Evolutionary conservation across 1,139 yeast species (phyloP).

Genomic region (Blastobotrys illinoisensis): DNA sequence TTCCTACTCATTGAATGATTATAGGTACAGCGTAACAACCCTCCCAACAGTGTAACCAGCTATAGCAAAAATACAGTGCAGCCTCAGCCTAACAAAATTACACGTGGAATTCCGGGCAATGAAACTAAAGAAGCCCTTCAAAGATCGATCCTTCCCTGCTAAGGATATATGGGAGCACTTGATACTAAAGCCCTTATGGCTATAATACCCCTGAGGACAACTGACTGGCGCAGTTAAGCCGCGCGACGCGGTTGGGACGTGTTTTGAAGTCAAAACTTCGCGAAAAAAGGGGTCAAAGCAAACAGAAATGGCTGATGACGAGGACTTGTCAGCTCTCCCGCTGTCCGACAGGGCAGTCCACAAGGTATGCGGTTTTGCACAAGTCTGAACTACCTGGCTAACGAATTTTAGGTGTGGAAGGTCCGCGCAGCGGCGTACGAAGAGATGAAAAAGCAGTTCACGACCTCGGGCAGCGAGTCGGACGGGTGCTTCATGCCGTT

Average conservation of each 20-base stretch:
- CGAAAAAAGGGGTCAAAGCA: background rate
- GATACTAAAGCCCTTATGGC: too few species aligned
- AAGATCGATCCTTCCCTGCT: too few species aligned
- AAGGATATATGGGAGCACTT: too few species aligned
- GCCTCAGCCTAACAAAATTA: too few species aligned
- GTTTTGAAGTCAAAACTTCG: background rate
- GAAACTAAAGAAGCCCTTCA: too few species aligned
- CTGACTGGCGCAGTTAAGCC: background rate
- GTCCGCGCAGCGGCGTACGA: constrained; percentile 78
- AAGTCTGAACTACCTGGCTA: background rate
- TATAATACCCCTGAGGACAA: background rate
- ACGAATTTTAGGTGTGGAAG: constrained; percentile 59
- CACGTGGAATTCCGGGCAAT: too few species aligned
- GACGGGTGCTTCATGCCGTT: constrained; percentile 51
- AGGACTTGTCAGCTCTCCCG: constrained; percentile 59
- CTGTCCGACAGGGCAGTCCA: constrained; percentile 62
- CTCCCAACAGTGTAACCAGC: background rate
- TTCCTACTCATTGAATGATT: too few species aligned
- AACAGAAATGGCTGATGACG: constrained; percentile 36
- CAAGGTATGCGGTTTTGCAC: constrained; percentile 38
- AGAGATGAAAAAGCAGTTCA: constrained; percentile 52
- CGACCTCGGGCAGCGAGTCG: constrained; percentile 48
- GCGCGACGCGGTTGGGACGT: constrained; percentile 1
- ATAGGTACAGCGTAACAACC: background rate
- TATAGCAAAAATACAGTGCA: too few species aligned